Evolutionary conservation across 2,329 filamentous ascomycete species (phyloP), one percentile per base, ranked within the genome.

Genomic region (Byssochlamys sp.): DNA sequence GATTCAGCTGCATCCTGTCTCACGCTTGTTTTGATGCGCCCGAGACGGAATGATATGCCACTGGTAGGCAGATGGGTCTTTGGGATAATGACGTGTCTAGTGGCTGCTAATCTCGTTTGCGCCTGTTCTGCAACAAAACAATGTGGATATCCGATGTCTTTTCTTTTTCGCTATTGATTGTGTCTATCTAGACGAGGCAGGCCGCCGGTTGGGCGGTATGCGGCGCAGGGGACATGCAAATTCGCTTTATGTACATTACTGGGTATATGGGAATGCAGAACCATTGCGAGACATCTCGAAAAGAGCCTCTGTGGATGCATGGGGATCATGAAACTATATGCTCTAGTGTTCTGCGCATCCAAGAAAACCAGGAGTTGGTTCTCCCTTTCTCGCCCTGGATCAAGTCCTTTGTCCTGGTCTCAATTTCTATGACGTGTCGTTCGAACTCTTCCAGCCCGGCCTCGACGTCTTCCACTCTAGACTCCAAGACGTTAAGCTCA

Each of bases 391-490:
- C 80, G 61, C 84, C 82, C 12, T 69, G 68, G 67, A 88, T 83
- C 31, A 91, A 72, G 62, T 84, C 81, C 48, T 83, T 79, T 1
- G 87, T 83, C 45, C 84, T 77, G 48, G 72, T 78, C 76, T 88
- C 89, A 53, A 90, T 81, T 56, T 89, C 86, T 52, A 81, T 77
- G 1, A 94, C 88, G 70, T 91, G 88, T 53, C 83, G 80, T 71
- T 91, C 89, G 71, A 95, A 95, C 60, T 91, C 87, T 10, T 75
- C 77, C 0, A 95, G 84, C 0, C 88, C 89, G 60, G 90, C 88
- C 67, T 96, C 91, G 7, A 96, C 88, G 67, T 97, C 92, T 65
- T 89, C 82, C 9, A 96, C 87, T 66, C 90, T 90, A 53, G 86
- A 84, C 53, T 85, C 80, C n/a, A 97, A 77, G 14, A 85, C 84